A percentile compares a stretch with the other conserved stretches of the same genome.
Conservation (phyloP, 108 stramenopile species). For the Nitzschia sp. region DNA sequence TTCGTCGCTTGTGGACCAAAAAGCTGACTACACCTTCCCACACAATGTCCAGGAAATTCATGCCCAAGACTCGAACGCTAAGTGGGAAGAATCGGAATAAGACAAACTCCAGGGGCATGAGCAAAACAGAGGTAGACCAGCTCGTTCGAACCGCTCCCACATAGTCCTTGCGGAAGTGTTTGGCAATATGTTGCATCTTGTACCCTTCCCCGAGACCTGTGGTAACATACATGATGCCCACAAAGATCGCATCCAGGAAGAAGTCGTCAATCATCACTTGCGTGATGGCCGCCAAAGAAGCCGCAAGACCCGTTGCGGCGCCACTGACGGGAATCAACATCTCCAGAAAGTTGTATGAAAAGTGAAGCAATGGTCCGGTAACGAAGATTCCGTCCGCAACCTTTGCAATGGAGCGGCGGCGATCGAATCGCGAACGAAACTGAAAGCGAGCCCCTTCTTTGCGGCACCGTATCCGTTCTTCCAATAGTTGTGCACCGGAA, state of each 20-base stretch:
- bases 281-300: slow-evolving; percentile 47
- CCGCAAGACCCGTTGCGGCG: background rate
- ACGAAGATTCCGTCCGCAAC: slow-evolving; percentile 61
- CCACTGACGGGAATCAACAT: slow-evolving; percentile 54
- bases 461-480: slow-evolving; percentile 7
- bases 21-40: slow-evolving; percentile 79
- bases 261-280: slow-evolving; percentile 71
- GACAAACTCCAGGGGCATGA: slow-evolving; percentile 71
- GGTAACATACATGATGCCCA: slow-evolving; percentile 56
- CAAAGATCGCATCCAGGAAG: slow-evolving; percentile 70
- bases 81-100: slow-evolving; percentile 77
- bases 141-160: slow-evolving; percentile 59
- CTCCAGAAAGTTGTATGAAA: slow-evolving; percentile 68
- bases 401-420: slow-evolving; percentile 55
- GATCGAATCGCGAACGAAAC: slow-evolving; percentile 37
- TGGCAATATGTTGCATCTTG: slow-evolving; percentile 23
- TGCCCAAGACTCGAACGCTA: slow-evolving; percentile 67
- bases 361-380: slow-evolving; percentile 73
- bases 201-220: slow-evolving; percentile 70
- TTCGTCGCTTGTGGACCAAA: slow-evolving; percentile 53
- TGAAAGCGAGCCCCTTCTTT: background rate
- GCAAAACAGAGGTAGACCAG: slow-evolving; percentile 51
- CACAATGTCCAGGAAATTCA: slow-evolving; percentile 72
- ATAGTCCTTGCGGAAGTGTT: slow-evolving; percentile 55
- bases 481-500: slow-evolving; percentile 49